phyloP scores from a whole-genome alignment of 129 eudicot genomes.

The Solidago caesia region DNA sequence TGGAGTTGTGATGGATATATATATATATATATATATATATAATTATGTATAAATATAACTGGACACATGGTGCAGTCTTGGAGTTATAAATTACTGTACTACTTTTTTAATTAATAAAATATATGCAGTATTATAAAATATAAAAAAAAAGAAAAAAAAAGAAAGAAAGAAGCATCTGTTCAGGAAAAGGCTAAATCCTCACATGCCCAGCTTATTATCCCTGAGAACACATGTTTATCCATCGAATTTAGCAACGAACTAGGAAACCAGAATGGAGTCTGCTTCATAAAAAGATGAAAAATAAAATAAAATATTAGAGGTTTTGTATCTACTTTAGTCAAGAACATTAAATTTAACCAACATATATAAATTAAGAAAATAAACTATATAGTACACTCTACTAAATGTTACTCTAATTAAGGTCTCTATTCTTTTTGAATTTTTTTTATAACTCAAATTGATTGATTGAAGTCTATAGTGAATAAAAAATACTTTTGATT shows the following conservation, averaged over 20 bases:
- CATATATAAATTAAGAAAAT: not conserved
- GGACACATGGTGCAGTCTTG: not conserved
- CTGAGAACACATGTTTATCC: constrained; percentile 40
- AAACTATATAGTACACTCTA: not conserved
- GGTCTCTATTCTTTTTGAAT: not conserved
- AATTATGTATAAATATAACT: constrained; percentile 25
- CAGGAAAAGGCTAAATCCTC: constrained; percentile 29
- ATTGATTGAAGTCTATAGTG: constrained; percentile 24
- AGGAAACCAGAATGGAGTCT: constrained; percentile 20
- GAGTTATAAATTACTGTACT: not conserved
- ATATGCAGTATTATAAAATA: not conserved
- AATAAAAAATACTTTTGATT: constrained; percentile 18
- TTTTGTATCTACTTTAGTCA: constrained; percentile 16
- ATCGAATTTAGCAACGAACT: constrained; percentile 32
- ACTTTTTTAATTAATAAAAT: not conserved
- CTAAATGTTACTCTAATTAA: not conserved
- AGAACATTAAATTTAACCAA: constrained; percentile 23
- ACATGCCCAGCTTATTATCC: constrained; percentile 34
- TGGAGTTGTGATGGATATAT: constrained; percentile 4
- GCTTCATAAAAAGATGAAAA: constrained; percentile 16
- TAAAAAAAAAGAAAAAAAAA: not conserved
- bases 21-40: not conserved
- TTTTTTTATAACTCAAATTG: constrained; percentile 5
- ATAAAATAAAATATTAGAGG: constrained; percentile 9
- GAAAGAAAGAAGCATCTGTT: constrained; percentile 28